A percentile compares a stretch with the other conserved stretches of the same genome.
These are phyloP conservation scores for Podospora australis DNA, from an alignment of 495 filamentous ascomycete species.

Conservation along the genomic window DNA sequence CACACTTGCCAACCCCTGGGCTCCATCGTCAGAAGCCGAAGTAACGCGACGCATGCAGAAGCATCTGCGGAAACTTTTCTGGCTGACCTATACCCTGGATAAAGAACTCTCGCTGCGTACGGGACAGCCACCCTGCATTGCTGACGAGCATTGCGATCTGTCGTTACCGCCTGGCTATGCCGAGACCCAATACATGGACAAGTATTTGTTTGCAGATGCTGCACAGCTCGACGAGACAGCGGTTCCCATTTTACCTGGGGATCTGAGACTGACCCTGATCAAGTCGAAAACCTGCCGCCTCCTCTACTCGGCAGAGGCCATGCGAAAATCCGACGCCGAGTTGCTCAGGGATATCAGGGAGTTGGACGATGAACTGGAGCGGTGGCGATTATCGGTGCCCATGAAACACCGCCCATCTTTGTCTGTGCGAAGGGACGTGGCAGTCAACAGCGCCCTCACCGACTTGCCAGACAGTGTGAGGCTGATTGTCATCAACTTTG, in stretches of 20 bases:
- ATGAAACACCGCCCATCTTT: slow-evolving; percentile 37
- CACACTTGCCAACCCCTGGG: slow-evolving; percentile 13
- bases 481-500: slow-evolving; percentile 40
- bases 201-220: slow-evolving; percentile 5
- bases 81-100: slow-evolving; percentile 47
- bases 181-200: slow-evolving; percentile 27
- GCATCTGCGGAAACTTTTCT: slow-evolving; percentile 46
- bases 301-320: slow-evolving; percentile 40
- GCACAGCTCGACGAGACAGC: slow-evolving; percentile 17
- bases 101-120: slow-evolving; percentile 46
- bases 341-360: slow-evolving; percentile 46
- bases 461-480: slow-evolving; percentile 29
- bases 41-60: slow-evolving; percentile 6
- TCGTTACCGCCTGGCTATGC: slow-evolving; percentile 42
- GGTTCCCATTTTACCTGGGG: slow-evolving; percentile 40
- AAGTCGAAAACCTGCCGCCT: slow-evolving; percentile 43
- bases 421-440: slow-evolving; percentile 30
- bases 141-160: slow-evolving; percentile 49
- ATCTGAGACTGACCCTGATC: slow-evolving; percentile 44
- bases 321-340: slow-evolving; percentile 47
- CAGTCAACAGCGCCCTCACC: neutral
- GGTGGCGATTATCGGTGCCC: slow-evolving; percentile 44
- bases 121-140: slow-evolving; percentile 45
- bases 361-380: slow-evolving; percentile 46
- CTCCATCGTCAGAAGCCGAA: neutral